phyloP scores from a whole-genome alignment of 2,329 filamentous ascomycete species.

The Nothopassalora personata region DNA sequence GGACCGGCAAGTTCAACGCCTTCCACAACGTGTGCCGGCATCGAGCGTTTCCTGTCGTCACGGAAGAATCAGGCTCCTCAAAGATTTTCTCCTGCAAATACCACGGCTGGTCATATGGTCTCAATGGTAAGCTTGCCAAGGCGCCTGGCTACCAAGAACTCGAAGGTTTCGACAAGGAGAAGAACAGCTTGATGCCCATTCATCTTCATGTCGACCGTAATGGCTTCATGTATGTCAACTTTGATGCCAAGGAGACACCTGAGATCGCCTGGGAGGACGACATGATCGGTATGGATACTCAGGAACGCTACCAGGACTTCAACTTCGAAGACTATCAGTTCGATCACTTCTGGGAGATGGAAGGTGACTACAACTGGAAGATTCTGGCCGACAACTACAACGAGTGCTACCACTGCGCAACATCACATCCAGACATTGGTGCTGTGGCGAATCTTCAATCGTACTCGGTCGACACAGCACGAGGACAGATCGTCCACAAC shows the following conservation, averaged over 20 bases:
- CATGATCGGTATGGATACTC: conserved; percentile 46
- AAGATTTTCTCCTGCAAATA: conserved; percentile 56
- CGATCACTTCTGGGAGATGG: conserved; percentile 55
- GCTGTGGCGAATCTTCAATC: conserved; percentile 53
- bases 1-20: conserved; percentile 49
- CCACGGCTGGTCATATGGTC: conserved; percentile 59
- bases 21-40: conserved; percentile 62
- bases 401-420: conserved; percentile 60
- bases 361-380: conserved; percentile 57
- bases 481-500: conserved; percentile 47
- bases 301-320: conserved; percentile 43
- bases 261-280: conserved; percentile 51
- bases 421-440: conserved; percentile 54
- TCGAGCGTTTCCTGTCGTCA: conserved; percentile 55
- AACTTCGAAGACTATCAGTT: conserved; percentile 52
- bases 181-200: conserved; percentile 54
- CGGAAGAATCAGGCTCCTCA: conserved; percentile 44
- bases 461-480: conserved; percentile 49
- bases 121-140: conserved; percentile 54
- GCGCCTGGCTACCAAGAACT: conserved; percentile 55
- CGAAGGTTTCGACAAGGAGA: conserved; percentile 51
- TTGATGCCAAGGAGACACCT: conserved; percentile 45
- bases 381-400: conserved; percentile 60
- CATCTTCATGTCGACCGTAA: conserved; percentile 50
- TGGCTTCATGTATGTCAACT: conserved; percentile 56